Percentiles rank a stretch among this genome's conserved stretches.
phyloP scores from a whole-genome alignment of 2,329 filamentous ascomycete genomes.

The Trichocomaceae sp. region DNA sequence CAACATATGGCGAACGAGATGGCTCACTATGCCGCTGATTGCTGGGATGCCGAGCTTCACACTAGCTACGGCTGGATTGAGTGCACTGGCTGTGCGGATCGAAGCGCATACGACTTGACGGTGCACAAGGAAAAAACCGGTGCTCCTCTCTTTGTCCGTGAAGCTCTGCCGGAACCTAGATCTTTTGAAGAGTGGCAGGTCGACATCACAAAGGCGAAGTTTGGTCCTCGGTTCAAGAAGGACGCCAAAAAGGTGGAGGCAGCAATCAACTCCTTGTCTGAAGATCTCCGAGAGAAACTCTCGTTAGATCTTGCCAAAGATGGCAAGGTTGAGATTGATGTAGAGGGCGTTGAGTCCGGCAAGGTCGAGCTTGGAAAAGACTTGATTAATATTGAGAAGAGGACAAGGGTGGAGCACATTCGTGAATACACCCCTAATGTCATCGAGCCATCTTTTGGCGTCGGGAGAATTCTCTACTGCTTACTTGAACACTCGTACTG shows the following conservation, averaged over 20 bases:
- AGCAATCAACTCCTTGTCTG: constrained; percentile 66
- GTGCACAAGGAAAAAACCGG: constrained; percentile 93
- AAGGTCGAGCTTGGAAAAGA: constrained; percentile 75
- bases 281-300: constrained; percentile 74
- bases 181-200: constrained; percentile 81
- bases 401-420: constrained; percentile 72
- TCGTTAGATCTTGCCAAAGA: constrained; percentile 65
- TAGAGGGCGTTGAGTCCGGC: constrained; percentile 59
- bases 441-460: constrained; percentile 96
- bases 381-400: constrained; percentile 74
- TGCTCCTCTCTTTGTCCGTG: constrained; percentile 74
- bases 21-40: constrained; percentile 94
- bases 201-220: constrained; percentile 89
- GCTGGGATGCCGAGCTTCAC: constrained; percentile 92
- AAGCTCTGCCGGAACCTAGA: constrained; percentile 70
- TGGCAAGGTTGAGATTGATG: constrained; percentile 71
- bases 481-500: constrained; percentile 95
- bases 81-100: constrained; percentile 93
- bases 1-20: constrained; percentile 92
- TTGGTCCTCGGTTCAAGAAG: constrained; percentile 92
- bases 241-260: constrained; percentile 79
- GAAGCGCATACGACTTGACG: constrained; percentile 87
- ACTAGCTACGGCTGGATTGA: constrained; percentile 97
- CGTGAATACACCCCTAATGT: constrained; percentile 93
- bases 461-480: constrained; percentile 87